Percentiles rank a stretch among this genome's conserved stretches.
These are phyloP conservation scores for Pseudogymnoascus sp. DNA, from an alignment of 2,329 filamentous ascomycete genomes.

Conservation along the genomic window DNA sequence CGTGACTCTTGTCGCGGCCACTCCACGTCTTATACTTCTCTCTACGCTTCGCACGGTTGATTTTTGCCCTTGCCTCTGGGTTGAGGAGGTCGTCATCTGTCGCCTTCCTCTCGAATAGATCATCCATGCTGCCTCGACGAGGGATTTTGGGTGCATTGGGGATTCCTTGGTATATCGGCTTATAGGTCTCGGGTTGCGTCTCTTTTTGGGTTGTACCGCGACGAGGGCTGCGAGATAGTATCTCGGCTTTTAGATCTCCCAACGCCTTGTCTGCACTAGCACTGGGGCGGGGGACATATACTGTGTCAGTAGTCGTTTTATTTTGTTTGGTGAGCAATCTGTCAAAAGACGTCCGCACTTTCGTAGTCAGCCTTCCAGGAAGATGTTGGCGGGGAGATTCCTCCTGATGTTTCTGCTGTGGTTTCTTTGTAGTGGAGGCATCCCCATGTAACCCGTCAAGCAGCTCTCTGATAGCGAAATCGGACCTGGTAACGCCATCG, in stretches of 20 bases:
- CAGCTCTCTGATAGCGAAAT: conserved; percentile 18
- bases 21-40: conserved; percentile 23
- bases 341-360: conserved; percentile 1
- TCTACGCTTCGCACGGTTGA: neutral
- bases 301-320: neutral
- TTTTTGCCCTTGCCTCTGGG: neutral
- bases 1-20: conserved; percentile 19
- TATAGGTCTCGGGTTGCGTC: neutral
- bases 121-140: neutral
- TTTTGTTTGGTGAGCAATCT: conserved; percentile 7
- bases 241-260: conserved; percentile 24
- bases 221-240: conserved; percentile 13
- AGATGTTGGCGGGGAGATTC: neutral
- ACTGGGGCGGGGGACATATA: conserved; percentile 20
- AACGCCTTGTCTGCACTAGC: conserved; percentile 18
- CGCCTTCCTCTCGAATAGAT: neutral
- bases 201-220: neutral
- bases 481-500: conserved; percentile 17
- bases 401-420: neutral
- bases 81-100: neutral
- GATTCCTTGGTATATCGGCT: neutral
- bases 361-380: neutral
- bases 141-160: neutral
- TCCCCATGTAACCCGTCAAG: neutral
- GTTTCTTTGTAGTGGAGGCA: neutral